These are phyloP conservation scores for Rheum nobile DNA, from an alignment of 148 eudicot species.

Conservation along the genomic window DNA sequence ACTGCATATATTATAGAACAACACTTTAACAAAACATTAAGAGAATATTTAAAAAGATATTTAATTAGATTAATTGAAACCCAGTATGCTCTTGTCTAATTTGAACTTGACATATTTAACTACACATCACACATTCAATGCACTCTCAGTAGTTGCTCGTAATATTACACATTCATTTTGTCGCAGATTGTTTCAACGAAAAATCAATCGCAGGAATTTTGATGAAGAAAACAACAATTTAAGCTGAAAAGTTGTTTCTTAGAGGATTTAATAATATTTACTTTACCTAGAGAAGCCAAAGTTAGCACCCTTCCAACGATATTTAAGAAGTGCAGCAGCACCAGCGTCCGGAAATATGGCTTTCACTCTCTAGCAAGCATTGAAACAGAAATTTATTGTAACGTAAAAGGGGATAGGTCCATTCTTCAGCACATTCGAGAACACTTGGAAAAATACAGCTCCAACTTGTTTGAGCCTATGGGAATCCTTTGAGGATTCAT, in stretches of 20 bases:
- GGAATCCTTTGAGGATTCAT: not conserved
- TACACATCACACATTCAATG: not conserved
- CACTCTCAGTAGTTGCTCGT: not conserved
- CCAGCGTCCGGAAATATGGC: conserved; percentile 98
- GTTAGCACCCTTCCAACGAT: conserved; percentile 83
- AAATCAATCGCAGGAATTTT: not conserved
- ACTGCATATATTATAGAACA: conserved; percentile 24
- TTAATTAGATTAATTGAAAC: not conserved
- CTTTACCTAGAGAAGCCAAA: conserved; percentile 78
- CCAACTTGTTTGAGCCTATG: not conserved
- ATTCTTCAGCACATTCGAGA: not conserved
- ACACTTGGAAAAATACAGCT: not conserved
- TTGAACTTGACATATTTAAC: not conserved
- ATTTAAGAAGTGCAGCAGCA: conserved; percentile 90
- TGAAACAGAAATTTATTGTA: not conserved
- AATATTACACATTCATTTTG: not conserved
- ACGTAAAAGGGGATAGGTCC: not conserved
- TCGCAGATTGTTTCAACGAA: not conserved
- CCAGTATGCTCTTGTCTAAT: not conserved
- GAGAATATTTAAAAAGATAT: not conserved
- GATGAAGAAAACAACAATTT: not conserved
- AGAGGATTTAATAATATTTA: not conserved
- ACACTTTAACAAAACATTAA: conserved; percentile 4
- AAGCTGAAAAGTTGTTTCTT: not conserved
- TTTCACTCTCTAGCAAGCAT: conserved; percentile 58